Evolutionary conservation across 2,329 filamentous ascomycete genomes (phyloP), one percentile per base, ranked within the genome.

Genomic region (Arthrobotrys entomopaga): DNA sequence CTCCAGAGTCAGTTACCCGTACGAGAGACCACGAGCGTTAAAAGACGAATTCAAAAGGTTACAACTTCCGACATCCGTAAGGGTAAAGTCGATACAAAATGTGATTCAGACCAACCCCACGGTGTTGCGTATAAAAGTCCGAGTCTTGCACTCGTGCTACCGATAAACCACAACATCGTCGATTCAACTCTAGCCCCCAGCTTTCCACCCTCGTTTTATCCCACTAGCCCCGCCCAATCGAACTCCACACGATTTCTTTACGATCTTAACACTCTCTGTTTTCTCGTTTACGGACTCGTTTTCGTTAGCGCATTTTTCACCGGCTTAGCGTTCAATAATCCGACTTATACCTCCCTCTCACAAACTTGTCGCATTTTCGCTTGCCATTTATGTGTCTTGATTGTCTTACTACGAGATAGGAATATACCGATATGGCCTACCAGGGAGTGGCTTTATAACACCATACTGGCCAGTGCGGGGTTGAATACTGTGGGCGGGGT

Each of bases 341-440:
- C 42, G 5, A 46, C 42, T 46, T 46, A 46, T 19, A n/a, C 42
- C n/a, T 46, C 42, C 13, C 42, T 46, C 13, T 46, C 42, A 19
- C 42, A 46, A 13, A n/a, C 16, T 5, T 46, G 13, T 19, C 13
- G 42, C n/a, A 7, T 46, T 5, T 19, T 46, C 13, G 42, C 42
- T 3, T 46, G 8, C 6, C 43, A 40, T 24, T 53, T 46, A 46
- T 63, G 58, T 15, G 10, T 63, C 3, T 40, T 61, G 2, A 53
- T 53, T 13, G 24, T 46, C 19, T 46, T 63, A 6, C 34, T 63
- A 29, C 26, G 46, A 29, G 58, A 63, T 26, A 49, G 42, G 13
- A 42, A 15, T 6, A 13, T 63, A 52, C 58, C 58, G 15, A 22
- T 53, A 63, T 53, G 46, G 46, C 58, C 58, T 13, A 29, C 58